Evolutionary conservation across 1,139 yeast genomes (phyloP).

Genomic region (Groenewaldozyma sp.): DNA sequence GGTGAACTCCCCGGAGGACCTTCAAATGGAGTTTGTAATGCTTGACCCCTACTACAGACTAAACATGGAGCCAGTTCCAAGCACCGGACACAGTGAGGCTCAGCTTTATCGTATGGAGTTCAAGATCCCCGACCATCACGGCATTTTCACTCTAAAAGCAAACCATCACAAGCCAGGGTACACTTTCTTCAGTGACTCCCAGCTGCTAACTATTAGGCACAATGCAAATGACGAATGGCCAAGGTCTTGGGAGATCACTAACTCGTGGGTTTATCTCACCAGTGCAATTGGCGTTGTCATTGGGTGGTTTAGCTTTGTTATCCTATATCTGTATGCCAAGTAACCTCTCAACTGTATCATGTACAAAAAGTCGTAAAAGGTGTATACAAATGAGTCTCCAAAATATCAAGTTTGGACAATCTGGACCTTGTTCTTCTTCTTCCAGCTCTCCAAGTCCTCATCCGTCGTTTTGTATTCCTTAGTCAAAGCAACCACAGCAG

Average conservation of each 20-base stretch:
- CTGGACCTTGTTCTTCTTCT: conserved; percentile 35
- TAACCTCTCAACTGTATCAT: conserved; percentile 1
- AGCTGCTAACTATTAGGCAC: conserved; percentile 81
- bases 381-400: neutral
- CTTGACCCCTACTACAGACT: conserved; percentile 92
- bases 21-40: conserved; percentile 83
- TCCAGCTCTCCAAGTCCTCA: conserved; percentile 32
- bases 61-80: conserved; percentile 29
- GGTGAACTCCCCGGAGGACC: conserved; percentile 34
- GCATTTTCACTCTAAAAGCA: conserved; percentile 81
- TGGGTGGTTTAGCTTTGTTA: conserved; percentile 69
- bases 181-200: conserved; percentile 54
- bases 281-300: conserved; percentile 59
- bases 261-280: conserved; percentile 84
- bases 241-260: conserved; percentile 87
- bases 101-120: conserved; percentile 48
- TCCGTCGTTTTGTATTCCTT: conserved; percentile 31
- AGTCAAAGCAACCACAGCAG: conserved; percentile 28
- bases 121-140: conserved; percentile 89
- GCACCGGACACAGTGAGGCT: conserved; percentile 20
- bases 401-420: conserved; percentile 25
- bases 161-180: conserved; percentile 78
- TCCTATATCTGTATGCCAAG: conserved; percentile 46
- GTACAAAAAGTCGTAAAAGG: conserved; percentile 3
- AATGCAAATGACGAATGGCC: conserved; percentile 93